Conservation (phyloP, 1,139 yeast species). For the Pichia sp. region DNA sequence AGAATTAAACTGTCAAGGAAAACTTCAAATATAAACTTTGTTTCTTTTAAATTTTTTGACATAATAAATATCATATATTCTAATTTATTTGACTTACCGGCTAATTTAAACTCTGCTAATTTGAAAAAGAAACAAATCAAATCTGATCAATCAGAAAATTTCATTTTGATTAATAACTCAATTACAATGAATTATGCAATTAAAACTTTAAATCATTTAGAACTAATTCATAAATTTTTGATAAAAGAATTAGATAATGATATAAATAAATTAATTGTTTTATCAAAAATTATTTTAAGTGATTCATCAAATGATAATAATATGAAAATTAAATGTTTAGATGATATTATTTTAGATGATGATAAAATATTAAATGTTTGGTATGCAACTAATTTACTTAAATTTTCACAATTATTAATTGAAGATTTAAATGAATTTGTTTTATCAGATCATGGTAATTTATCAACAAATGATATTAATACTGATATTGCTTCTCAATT, state of each 20-base stretch:
- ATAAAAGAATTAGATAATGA: conserved; percentile 29
- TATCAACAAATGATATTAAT: conserved; percentile 16
- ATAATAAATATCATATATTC: conserved; percentile 20
- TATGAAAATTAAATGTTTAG: conserved; percentile 19
- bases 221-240: conserved; percentile 23
- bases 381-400: conserved; percentile 24
- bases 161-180: conserved; percentile 10
- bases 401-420: conserved; percentile 25
- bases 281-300: conserved; percentile 23
- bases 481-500: conserved; percentile 25
- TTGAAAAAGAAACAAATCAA: conserved; percentile 13
- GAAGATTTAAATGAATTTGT: conserved; percentile 27
- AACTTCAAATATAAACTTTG: conserved; percentile 23
- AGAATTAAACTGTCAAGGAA: conserved; percentile 16
- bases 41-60: conserved; percentile 25
- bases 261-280: conserved; percentile 25
- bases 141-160: conserved; percentile 6
- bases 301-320: conserved; percentile 11
- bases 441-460: conserved; percentile 25
- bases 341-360: conserved; percentile 13
- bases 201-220: conserved; percentile 23
- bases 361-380: conserved; percentile 19
- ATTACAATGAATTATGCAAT: conserved; percentile 21
- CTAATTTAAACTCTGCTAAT: no score
- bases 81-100: conserved; percentile 22